Evolutionary conservation across 345 rosid genomes (phyloP).

Genomic region (Litchi chinensis): DNA sequence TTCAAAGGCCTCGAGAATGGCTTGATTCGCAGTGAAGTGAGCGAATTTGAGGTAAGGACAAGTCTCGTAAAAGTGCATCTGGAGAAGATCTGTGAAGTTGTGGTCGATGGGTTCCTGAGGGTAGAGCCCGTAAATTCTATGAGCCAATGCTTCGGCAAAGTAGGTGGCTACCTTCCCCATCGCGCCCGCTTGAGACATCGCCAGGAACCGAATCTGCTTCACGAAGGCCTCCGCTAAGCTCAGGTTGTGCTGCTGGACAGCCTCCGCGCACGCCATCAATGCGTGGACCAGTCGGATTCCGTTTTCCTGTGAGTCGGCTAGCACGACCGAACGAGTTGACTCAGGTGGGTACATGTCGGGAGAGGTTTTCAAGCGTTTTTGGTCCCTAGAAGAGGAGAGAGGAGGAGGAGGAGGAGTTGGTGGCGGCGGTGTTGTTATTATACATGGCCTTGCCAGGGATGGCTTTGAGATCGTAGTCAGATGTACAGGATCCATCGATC

Average conservation of each 20-base stretch:
- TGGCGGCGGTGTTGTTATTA: conserved; percentile 4
- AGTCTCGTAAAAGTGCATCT: conserved; percentile 84
- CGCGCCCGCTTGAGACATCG: conserved; percentile 65
- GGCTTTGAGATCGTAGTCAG: conserved; percentile 68
- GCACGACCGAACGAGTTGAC: conserved; percentile 53
- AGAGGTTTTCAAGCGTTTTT: conserved; percentile 45
- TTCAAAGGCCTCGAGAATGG: conserved; percentile 76
- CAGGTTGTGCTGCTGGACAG: conserved; percentile 58
- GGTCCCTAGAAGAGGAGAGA: conserved; percentile 1
- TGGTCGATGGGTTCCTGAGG: conserved; percentile 51
- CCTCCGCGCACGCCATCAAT: conserved; percentile 81
- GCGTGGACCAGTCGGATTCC: conserved; percentile 79
- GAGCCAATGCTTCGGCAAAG: conserved; percentile 84
- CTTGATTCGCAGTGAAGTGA: conserved; percentile 85
- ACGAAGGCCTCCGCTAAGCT: conserved; percentile 63
- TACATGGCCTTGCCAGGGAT: conserved; percentile 77
- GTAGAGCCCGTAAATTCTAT: conserved; percentile 57
- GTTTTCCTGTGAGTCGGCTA: conserved; percentile 79
- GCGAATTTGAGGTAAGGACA: conserved; percentile 90
- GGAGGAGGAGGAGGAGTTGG: conserved; percentile 35
- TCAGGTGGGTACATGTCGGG: conserved; percentile 25
- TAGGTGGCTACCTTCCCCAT: conserved; percentile 80
- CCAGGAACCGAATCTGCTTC: conserved; percentile 63
- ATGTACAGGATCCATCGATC: conserved; percentile 38
- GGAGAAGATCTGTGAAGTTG: conserved; percentile 55